Base-by-base conservation (phyloP, 2,329 filamentous ascomycete species). In the Pseudogymnoascus sp. region DNA sequence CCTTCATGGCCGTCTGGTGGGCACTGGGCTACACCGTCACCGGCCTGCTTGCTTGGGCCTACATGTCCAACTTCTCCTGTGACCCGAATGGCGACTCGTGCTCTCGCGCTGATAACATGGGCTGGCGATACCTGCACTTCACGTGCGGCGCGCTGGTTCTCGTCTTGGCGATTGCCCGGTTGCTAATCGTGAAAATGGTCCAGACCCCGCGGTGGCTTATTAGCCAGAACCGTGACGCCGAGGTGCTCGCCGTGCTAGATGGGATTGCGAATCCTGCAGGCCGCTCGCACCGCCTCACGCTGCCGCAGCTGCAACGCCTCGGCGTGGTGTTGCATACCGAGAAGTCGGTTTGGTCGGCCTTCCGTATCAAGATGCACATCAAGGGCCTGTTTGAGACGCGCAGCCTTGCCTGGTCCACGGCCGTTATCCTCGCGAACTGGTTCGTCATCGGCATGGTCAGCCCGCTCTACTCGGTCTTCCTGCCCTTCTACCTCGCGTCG, bases 401-500 rank as follows among this genome's bases (percentile, higher is more conserved):
- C 58, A 78, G 77, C 59, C 72, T 81, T 10, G 81, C 78, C 3
- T 76, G 75, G 64, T 79, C 78, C 5, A 84, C 81, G 0, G 71
- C 72, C 4, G 67, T 82, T 50, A 80, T 84, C 63, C 79, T 81
- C 10, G 11, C 75, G 0, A 71, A 83, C 11, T 84, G 82, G 82
- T 78, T 77, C 0, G 75, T 83, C 50, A 81, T 84, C 60, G 81
- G 81, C 3, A 74, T 83, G 1, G 80, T 76, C 0, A 83, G n/a
- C 2, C 81, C 81, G 0, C 71, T 84, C 0, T 84, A 83, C 70
- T 47, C 82, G 82, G 76, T 79, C 47, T 84, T 82, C 66, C 71
- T 84, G 3, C 81, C 81, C 1, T 82, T 77, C 65, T 79, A 82
- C 64, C 79, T 81, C 66, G 72, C 36, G 9, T 77, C 29, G 74